These are phyloP conservation scores for Ziziphus jujuba DNA, from an alignment of 306 rosid genomes.

Conservation along the genomic window DNA sequence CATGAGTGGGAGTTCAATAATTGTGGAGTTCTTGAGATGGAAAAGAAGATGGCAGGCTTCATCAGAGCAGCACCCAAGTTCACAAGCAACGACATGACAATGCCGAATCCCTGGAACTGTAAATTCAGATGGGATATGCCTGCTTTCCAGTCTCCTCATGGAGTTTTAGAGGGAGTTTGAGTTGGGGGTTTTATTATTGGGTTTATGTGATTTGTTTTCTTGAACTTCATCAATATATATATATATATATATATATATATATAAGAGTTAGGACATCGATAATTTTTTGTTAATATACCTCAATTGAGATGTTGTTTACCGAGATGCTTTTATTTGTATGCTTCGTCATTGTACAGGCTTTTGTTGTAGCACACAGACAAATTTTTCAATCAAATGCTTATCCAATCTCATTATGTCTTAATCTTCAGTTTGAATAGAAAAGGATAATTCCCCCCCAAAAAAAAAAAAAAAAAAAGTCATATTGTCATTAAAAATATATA, in stretches of 20 bases:
- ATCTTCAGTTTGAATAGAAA: no score
- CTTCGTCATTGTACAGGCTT: slow-evolving; percentile 16
- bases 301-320: background rate
- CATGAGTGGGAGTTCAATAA: slow-evolving; percentile 87
- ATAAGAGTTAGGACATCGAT: no score
- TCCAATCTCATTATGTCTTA: no score
- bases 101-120: slow-evolving; percentile 30
- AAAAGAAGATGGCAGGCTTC: slow-evolving; percentile 52
- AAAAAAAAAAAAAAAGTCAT: no score
- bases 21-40: slow-evolving; percentile 56
- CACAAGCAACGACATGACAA: slow-evolving; percentile 27
- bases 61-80: slow-evolving; percentile 36
- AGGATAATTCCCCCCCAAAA: no score
- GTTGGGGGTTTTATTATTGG: slow-evolving; percentile 4
- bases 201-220: background rate
- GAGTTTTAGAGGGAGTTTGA: slow-evolving; percentile 32
- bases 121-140: slow-evolving; percentile 22
- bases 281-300: no score
- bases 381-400: no score
- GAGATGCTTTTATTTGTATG: slow-evolving; percentile 9
- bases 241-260: no score
- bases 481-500: no score
- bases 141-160: background rate
- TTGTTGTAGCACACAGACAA: background rate
- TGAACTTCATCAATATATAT: no score